phyloP scores from a whole-genome alignment of 192 early-diverging fungal genomes.

The Dissophora globulifera region DNA sequence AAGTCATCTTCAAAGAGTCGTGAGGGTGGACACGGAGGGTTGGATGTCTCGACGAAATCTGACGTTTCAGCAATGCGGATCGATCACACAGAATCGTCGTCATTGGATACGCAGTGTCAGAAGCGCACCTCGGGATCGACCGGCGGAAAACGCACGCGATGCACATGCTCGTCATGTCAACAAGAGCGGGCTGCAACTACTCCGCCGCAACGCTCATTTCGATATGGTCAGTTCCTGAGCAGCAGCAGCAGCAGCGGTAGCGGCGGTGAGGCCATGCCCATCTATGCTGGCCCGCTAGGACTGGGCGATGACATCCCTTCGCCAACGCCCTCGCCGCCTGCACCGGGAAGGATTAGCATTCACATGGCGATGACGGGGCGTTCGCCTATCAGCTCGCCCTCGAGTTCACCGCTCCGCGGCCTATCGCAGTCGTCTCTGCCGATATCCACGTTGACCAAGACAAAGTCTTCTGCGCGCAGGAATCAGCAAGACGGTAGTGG shows the following conservation, averaged over 20 bases:
- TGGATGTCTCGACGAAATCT: background rate
- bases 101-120: conserved; percentile 11
- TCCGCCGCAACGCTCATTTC: conserved; percentile 21
- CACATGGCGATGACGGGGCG: conserved; percentile 48
- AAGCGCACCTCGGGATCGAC: conserved; percentile 9
- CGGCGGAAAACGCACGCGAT: conserved; percentile 12
- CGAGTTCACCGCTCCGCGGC: conserved; percentile 16
- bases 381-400: conserved; percentile 38
- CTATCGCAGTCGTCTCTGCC: conserved; percentile 7
- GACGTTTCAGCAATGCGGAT: background rate
- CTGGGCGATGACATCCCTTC: conserved; percentile 47
- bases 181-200: conserved; percentile 5
- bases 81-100: conserved; percentile 7
- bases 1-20: conserved; percentile 2
- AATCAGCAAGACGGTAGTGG: background rate
- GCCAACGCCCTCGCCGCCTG: conserved; percentile 41
- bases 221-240: conserved; percentile 46
- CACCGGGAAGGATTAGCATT: conserved; percentile 34
- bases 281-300: conserved; percentile 46
- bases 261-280: conserved; percentile 27
- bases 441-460: conserved; percentile 7
- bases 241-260: conserved; percentile 20
- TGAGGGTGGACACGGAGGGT: background rate
- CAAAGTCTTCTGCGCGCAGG: conserved; percentile 8
- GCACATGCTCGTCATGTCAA: conserved; percentile 22